Percentiles rank a stretch among this genome's conserved stretches.
Conservation (phyloP, 257 asterid genomes). For the Petunia secreta region DNA sequence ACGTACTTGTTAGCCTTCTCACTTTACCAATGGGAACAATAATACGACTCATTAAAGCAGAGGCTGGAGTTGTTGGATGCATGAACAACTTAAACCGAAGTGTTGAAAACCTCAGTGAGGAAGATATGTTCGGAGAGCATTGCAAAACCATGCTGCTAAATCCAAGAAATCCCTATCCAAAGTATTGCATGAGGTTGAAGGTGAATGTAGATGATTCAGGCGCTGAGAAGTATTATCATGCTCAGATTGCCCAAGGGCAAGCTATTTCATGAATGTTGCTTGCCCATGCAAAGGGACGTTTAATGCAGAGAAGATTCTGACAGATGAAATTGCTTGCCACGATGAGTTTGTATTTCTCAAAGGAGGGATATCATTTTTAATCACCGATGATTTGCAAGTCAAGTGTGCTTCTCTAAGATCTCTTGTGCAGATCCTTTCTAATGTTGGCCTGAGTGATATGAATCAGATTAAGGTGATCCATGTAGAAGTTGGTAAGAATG, state of each 20-base stretch:
- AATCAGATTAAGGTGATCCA: neutral
- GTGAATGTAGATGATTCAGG: neutral
- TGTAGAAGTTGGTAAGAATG: neutral
- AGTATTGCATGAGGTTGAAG: neutral
- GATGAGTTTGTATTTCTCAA: neutral
- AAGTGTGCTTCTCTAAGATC: neutral
- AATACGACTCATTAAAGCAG: too few species aligned
- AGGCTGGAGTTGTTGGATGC: too few species aligned
- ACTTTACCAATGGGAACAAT: too few species aligned
- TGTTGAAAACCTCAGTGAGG: too few species aligned
- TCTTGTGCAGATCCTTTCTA: neutral
- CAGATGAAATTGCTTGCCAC: neutral
- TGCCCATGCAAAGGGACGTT: neutral
- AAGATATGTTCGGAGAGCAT: too few species aligned
- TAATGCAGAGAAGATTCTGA: neutral
- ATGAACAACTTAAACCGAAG: too few species aligned
- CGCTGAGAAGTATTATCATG: neutral
- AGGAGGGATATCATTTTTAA: too few species aligned
- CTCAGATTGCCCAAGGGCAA: neutral
- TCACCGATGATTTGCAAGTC: neutral
- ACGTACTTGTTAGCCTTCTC: too few species aligned
- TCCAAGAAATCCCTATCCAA: too few species aligned
- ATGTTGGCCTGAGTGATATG: neutral
- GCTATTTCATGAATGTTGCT: neutral
- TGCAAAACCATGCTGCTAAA: too few species aligned